These are phyloP conservation scores for Penicillium desertorum DNA, from an alignment of 495 filamentous ascomycete genomes.

Conservation along the genomic window DNA sequence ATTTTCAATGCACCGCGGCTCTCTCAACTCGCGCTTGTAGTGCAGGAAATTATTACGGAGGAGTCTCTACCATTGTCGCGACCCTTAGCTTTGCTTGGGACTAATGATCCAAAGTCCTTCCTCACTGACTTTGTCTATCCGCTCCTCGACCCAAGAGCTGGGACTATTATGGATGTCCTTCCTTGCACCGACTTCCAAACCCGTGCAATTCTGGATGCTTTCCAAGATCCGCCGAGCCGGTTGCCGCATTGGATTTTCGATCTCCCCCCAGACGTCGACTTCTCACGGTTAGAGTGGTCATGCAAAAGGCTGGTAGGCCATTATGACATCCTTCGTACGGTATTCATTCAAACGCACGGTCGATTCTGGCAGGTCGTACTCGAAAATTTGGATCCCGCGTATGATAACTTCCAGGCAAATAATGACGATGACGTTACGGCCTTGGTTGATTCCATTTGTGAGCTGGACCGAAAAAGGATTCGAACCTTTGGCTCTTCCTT, in stretches of 20 bases:
- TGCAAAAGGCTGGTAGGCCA: not conserved
- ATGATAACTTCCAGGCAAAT: not conserved
- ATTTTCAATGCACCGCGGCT: too few species aligned
- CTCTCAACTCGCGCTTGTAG: too few species aligned
- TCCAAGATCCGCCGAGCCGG: not conserved
- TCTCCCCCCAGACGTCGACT: not conserved
- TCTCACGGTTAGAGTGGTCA: not conserved
- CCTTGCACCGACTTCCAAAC: slow-evolving; percentile 2
- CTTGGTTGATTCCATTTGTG: not conserved
- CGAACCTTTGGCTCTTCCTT: not conserved
- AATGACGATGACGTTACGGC: not conserved
- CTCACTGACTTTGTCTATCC: too few species aligned
- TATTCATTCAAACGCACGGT: not conserved
- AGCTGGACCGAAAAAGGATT: not conserved
- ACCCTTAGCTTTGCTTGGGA: too few species aligned
- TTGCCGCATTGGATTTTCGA: slow-evolving; percentile 1
- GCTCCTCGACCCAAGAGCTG: not conserved
- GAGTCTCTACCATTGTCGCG: too few species aligned
- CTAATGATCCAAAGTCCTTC: too few species aligned
- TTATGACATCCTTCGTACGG: not conserved
- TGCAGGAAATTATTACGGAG: too few species aligned
- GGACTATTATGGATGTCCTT: not conserved
- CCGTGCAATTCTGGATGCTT: not conserved
- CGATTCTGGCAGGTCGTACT: not conserved
- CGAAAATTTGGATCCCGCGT: not conserved